Percentiles rank a stretch among this genome's conserved stretches.
These are phyloP conservation scores for Alternaria brassicicola DNA, from an alignment of 2,329 filamentous ascomycete species.

Conservation along the genomic window DNA sequence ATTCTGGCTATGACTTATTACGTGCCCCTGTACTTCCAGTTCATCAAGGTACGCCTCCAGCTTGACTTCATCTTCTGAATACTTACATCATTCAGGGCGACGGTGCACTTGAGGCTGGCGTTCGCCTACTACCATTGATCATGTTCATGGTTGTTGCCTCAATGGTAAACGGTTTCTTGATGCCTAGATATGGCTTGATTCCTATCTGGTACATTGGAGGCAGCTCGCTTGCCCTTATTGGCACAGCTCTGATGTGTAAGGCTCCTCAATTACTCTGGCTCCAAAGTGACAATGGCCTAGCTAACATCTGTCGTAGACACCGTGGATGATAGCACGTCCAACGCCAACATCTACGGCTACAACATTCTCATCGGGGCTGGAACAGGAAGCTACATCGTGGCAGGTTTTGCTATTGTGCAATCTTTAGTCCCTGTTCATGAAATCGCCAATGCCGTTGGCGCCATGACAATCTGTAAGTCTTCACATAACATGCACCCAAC, in stretches of 20 bases:
- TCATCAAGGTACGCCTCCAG: conserved; percentile 7
- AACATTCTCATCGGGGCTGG: conserved; percentile 28
- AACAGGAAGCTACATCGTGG: conserved; percentile 13
- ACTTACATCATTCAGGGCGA: conserved; percentile 17
- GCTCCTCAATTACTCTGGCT: neutral
- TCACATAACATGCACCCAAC: no score
- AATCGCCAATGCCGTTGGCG: conserved; percentile 23
- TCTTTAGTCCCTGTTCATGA: conserved; percentile 13
- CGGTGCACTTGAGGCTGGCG: conserved; percentile 21
- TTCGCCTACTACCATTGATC: conserved; percentile 38
- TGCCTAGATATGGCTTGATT: conserved; percentile 23
- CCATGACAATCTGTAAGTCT: conserved; percentile 13
- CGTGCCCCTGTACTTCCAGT: conserved; percentile 39
- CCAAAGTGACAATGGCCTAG: neutral
- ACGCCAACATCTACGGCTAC: conserved; percentile 29
- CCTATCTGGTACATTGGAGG: conserved; percentile 34
- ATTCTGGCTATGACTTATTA: conserved; percentile 23
- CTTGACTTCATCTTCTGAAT: no score
- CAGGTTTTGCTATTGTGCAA: conserved; percentile 25
- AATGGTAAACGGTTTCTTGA: conserved; percentile 26
- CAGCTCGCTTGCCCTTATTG: conserved; percentile 36
- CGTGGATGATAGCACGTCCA: conserved; percentile 10
- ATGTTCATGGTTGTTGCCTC: conserved; percentile 21
- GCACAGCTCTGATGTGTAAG: conserved; percentile 13
- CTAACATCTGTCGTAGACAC: conserved; percentile 16